phyloP scores from a whole-genome alignment of 495 filamentous ascomycete species.

The Penicillium macrosclerotiorum region DNA sequence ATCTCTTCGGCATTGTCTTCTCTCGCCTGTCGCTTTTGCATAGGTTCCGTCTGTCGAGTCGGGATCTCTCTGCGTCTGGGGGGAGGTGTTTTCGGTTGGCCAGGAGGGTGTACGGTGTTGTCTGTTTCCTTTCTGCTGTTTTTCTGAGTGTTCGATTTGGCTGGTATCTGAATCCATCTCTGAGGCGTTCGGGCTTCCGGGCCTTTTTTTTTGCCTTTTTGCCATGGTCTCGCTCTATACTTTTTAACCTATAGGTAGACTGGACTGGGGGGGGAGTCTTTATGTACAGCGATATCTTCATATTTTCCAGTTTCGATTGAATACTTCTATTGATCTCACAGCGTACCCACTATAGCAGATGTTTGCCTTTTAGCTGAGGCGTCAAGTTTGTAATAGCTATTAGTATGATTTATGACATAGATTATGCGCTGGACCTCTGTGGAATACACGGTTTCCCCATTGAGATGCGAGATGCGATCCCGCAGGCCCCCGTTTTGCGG shows the following conservation, averaged over 20 bases:
- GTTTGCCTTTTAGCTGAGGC: no score
- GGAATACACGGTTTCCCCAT: constrained; percentile 7
- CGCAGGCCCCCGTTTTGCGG: background rate
- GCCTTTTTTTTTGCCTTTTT: constrained; percentile 14
- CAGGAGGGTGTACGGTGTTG: constrained; percentile 24
- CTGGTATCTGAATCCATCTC: constrained; percentile 22
- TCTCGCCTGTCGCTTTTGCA: constrained; percentile 23
- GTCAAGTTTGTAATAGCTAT: constrained; percentile 1
- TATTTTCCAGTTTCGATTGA: background rate
- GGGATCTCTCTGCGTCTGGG: constrained; percentile 14
- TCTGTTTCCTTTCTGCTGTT: background rate
- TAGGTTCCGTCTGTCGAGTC: constrained; percentile 10
- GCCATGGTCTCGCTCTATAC: constrained; percentile 14
- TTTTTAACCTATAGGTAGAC: constrained; percentile 14
- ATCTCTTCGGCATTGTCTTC: constrained; percentile 28
- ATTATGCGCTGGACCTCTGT: no score
- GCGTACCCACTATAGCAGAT: no score
- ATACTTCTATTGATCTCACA: no score
- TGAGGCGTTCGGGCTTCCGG: constrained; percentile 23
- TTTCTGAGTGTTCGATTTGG: constrained; percentile 5
- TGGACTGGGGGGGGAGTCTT: constrained; percentile 8
- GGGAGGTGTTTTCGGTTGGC: constrained; percentile 17
- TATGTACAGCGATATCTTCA: constrained; percentile 10
- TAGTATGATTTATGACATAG: background rate
- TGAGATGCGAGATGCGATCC: constrained; percentile 19